Base-by-base conservation (phyloP, 2,329 filamentous ascomycete species). In the Fonsecaea erecta region DNA sequence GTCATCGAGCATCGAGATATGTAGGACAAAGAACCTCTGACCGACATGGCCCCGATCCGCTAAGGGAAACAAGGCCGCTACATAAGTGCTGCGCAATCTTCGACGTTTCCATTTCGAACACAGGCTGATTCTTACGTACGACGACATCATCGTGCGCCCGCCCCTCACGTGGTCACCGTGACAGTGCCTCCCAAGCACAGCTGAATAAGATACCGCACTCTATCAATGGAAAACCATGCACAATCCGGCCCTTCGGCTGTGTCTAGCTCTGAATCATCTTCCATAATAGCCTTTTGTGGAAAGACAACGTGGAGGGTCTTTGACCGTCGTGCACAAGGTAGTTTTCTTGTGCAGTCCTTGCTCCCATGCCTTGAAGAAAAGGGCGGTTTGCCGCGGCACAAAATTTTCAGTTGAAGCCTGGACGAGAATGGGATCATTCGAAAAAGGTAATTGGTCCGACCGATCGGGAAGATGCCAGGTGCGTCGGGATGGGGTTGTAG, bases 101-200 rank as follows among this genome's bases (percentile, higher is more conserved):
- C n/a, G 8, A 54, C 11, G 48, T 30, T 40, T 26, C 58, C 48
- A 40, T n/a, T 61, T 61, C 16, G 48, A n/a, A 43, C 21, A 16
- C 46, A 30, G 57, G 16, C 8, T 40, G 28, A 18, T 46, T 60
- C 57, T 52, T 52, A 60, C 18, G 57, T 21, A 43, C 52, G 46
- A 56, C 62, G 62, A 64, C 62, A 64, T 64, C 62, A 64, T 64
- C 43, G 62, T 60, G 56, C 62, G 30, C 54, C 43, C 58, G 51
- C 35, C 48, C 34, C 62, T 64, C 62, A 64, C 62, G 62, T 64
- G 62, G 52, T 40, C 43, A 12, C 7, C 4, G 58, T 61, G 26
- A 14, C 16, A 48, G 18, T 52, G 21, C 51, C 51, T 16, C 51
- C 51, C 3, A 53, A 30, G 51, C 32, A 26, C 35, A 30, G 37